phyloP scores from a whole-genome alignment of 371 early-diverging fungal genomes.

The Circinella minor region DNA sequence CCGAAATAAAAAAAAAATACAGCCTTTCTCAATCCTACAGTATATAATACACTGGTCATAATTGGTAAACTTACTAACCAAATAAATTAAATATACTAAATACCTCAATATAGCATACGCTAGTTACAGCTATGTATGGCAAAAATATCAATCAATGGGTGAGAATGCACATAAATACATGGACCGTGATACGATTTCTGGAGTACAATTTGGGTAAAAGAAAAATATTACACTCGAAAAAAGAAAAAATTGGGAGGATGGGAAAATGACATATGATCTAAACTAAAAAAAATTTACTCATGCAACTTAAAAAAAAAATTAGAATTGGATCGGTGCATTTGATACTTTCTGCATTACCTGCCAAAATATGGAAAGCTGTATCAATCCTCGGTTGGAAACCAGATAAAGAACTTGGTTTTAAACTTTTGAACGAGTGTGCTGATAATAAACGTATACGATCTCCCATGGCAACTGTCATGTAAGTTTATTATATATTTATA shows the following conservation, averaged over 20 bases:
- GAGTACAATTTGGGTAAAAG: conserved; percentile 54
- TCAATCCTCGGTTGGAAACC: conserved; percentile 62
- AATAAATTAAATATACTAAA: neutral
- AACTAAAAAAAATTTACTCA: neutral
- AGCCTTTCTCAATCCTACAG: too few species aligned
- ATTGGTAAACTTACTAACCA: too few species aligned
- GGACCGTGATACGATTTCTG: conserved; percentile 50
- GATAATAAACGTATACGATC: conserved; percentile 56
- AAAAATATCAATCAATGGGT: conserved; percentile 52
- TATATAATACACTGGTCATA: too few species aligned
- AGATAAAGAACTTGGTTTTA: conserved; percentile 62
- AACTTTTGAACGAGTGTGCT: conserved; percentile 53
- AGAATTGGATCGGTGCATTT: conserved; percentile 66
- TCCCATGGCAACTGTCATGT: conserved; percentile 60
- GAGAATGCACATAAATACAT: conserved; percentile 40
- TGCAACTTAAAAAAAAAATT: conserved; percentile 15
- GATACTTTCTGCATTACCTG: conserved; percentile 60
- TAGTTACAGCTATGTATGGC: conserved; percentile 51
- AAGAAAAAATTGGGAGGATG: neutral
- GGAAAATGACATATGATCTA: conserved; percentile 5
- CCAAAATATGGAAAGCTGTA: conserved; percentile 56
- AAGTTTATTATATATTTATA: conserved; percentile 14
- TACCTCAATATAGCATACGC: conserved; percentile 33
- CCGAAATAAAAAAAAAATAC: too few species aligned
- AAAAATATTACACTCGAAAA: too few species aligned